A percentile compares a stretch with the other conserved stretches of the same genome.
Evolutionary conservation across 1,139 yeast genomes (phyloP).

Genomic region (Lodderomyces metapsilosis): DNA sequence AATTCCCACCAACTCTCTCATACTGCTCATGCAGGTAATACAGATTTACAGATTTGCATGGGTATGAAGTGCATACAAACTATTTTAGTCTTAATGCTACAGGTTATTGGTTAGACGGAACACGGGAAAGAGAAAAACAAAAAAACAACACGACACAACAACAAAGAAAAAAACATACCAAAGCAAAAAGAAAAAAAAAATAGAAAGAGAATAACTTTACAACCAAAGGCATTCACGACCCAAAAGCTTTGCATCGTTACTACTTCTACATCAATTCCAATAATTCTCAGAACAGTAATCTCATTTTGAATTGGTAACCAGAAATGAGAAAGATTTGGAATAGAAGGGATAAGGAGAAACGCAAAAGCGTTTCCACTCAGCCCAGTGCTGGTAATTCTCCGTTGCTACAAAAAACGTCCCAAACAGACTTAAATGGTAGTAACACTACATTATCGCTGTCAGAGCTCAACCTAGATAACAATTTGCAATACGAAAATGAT

Average conservation of each 20-base stretch:
- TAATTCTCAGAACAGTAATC: too few species aligned
- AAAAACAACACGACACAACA: background rate
- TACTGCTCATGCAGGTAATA: too few species aligned
- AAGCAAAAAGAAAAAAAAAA: background rate
- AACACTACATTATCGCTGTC: constrained; percentile 1
- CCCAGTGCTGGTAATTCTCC: constrained; percentile 1
- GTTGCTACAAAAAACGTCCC: background rate
- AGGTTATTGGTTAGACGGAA: too few species aligned
- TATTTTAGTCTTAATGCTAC: too few species aligned
- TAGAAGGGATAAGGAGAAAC: constrained; percentile 18
- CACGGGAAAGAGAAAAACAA: background rate
- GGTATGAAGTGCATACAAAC: too few species aligned
- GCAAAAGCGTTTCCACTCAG: constrained; percentile 12
- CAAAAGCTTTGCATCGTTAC: too few species aligned
- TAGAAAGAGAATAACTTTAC: background rate
- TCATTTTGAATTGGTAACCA: too few species aligned
- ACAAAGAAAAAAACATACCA: background rate
- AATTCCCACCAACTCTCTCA: too few species aligned
- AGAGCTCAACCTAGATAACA: background rate
- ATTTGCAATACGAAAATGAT: constrained; percentile 6
- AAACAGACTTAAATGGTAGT: background rate
- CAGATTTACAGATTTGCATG: too few species aligned
- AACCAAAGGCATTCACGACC: too few species aligned
- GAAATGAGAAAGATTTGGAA: constrained; percentile 23
- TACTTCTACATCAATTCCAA: too few species aligned